Conservation (phyloP, 2,329 filamentous ascomycete genomes). For the Furcasterigmium sp. region DNA sequence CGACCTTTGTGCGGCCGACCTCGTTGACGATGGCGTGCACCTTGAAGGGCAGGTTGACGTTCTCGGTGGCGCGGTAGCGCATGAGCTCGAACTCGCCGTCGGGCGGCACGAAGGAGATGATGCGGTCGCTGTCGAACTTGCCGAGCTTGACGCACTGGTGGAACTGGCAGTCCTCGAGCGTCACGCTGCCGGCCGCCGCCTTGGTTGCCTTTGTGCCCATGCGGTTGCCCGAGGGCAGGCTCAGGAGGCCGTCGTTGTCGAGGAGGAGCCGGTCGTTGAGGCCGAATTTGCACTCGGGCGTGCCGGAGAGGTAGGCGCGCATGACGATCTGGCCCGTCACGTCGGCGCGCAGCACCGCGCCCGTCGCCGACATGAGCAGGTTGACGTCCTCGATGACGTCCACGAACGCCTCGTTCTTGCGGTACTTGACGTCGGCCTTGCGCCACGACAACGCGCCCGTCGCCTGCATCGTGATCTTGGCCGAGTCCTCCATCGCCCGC, state of each 20-base stretch:
- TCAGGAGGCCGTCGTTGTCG: constrained; percentile 66
- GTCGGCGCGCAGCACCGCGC: constrained; percentile 89
- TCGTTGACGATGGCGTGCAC: constrained; percentile 98
- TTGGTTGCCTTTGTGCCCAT: constrained; percentile 86
- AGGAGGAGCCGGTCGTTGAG: constrained; percentile 91
- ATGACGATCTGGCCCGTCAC: constrained; percentile 98
- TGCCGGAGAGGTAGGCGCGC: constrained; percentile 94
- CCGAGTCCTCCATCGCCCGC: constrained; percentile 80
- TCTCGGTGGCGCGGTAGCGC: constrained; percentile 96
- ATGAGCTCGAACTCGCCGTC: constrained; percentile 98
- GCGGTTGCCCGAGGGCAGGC: constrained; percentile 68
- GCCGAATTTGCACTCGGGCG: constrained; percentile 97
- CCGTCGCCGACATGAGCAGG: constrained; percentile 96
- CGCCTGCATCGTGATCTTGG: constrained; percentile 98
- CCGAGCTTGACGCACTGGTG: constrained; percentile 98
- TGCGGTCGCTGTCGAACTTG: constrained; percentile 93
- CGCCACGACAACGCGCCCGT: constrained; percentile 96
- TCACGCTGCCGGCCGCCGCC: constrained; percentile 91
- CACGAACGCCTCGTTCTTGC: constrained; percentile 98
- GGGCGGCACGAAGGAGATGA: constrained; percentile 94
- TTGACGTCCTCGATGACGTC: constrained; percentile 99
- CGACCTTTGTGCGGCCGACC: constrained; percentile 92
- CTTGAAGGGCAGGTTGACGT: constrained; percentile 97
- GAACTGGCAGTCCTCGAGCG: constrained; percentile 96
- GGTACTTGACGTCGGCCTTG: constrained; percentile 95